Percentiles rank a stretch among this genome's conserved stretches.
These are phyloP conservation scores for Termitomyces sp. DNA, from an alignment of 768 basidiomycete genomes.

Conservation along the genomic window DNA sequence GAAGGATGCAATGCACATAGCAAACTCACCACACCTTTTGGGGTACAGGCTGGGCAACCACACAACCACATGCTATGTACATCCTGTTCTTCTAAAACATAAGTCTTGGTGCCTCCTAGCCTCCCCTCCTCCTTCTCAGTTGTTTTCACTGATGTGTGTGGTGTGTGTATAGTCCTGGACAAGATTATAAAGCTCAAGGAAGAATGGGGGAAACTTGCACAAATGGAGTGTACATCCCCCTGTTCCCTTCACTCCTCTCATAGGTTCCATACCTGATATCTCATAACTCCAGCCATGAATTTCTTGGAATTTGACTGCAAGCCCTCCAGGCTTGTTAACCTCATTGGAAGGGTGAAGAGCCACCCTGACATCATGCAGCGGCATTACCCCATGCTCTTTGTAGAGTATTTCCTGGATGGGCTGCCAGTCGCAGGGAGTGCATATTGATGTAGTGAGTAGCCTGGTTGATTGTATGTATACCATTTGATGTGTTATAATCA, in stretches of 20 bases:
- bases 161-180: conserved; percentile 66
- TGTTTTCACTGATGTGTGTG: no score
- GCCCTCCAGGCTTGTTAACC: conserved; percentile 65
- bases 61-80: no score
- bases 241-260: background rate
- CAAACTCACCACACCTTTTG: conserved; percentile 72
- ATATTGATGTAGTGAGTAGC: no score
- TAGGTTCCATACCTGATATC: background rate
- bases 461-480: no score
- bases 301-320: conserved; percentile 70
- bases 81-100: conserved; percentile 88
- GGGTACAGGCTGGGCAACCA: conserved; percentile 73
- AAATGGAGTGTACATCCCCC: conserved; percentile 64
- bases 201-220: conserved; percentile 46
- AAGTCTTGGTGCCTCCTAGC: conserved; percentile 50
- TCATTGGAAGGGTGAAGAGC: conserved; percentile 81
- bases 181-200: conserved; percentile 63
- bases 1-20: conserved; percentile 69
- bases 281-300: conserved; percentile 83
- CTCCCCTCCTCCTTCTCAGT: no score
- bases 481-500: no score
- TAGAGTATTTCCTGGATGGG: conserved; percentile 66
- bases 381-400: conserved; percentile 74
- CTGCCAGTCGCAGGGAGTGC: conserved; percentile 46
- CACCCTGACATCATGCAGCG: conserved; percentile 79